These are phyloP conservation scores for Metschnikowia lachancei DNA, from an alignment of 805 yeast genomes.

Conservation along the genomic window DNA sequence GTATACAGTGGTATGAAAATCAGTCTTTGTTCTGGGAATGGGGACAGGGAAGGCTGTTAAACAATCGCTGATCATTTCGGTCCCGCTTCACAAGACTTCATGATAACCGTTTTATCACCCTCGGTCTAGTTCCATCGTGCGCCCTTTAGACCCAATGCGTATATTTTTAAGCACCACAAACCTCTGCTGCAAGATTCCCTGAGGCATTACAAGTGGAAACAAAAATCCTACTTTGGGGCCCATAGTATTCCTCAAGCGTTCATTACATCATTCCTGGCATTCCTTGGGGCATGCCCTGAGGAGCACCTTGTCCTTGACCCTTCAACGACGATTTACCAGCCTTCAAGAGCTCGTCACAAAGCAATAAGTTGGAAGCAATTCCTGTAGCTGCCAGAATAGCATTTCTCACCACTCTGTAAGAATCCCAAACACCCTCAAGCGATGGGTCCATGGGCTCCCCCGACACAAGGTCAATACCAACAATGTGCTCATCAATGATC, in stretches of 20 bases:
- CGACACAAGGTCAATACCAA: constrained; percentile 84
- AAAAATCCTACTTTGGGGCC: neutral
- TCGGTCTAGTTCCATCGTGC: too few species aligned
- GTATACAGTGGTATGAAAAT: constrained; percentile 2
- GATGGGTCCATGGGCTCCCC: constrained; percentile 97
- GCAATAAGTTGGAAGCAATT: constrained; percentile 83
- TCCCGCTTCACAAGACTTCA: too few species aligned
- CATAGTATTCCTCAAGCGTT: neutral
- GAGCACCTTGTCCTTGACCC: constrained; percentile 26
- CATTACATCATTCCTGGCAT: constrained; percentile 21
- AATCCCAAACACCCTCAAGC: constrained; percentile 94
- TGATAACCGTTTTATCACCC: too few species aligned
- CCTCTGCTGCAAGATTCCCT: too few species aligned
- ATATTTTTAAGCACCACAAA: too few species aligned
- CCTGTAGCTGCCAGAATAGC: constrained; percentile 91
- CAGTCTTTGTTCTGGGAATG: neutral
- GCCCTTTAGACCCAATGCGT: too few species aligned
- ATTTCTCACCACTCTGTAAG: constrained; percentile 89
- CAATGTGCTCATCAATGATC: constrained; percentile 71
- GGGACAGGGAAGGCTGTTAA: too few species aligned
- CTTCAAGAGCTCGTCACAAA: constrained; percentile 93
- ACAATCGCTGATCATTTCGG: too few species aligned
- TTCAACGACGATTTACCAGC: constrained; percentile 95
- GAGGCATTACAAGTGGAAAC: too few species aligned
- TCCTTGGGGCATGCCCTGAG: constrained; percentile 21